Evolutionary conservation across 2,329 filamentous ascomycete species (phyloP), one percentile per base, ranked within the genome.

Genomic region (Daldinia sp.): DNA sequence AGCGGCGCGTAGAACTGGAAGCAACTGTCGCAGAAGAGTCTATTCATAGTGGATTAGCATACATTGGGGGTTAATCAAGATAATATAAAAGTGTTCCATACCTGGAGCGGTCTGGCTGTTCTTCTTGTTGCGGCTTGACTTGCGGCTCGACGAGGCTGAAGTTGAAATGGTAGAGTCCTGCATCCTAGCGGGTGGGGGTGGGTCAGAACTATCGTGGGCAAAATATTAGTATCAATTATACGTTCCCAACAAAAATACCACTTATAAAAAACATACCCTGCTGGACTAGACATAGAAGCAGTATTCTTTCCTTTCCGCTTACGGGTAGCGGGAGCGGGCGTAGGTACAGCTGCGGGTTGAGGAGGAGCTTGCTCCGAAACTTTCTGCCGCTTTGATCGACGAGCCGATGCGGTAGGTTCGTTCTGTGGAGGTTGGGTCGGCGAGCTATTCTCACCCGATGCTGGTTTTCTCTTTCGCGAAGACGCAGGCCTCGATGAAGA

Each of bases 381-480:
- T 80, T 91, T 93, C 79, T 89, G 89, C 81, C 90, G 88, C 83
- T 93, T 95, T 80, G 89, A 84, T 80, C 88, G 88, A 81, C 89
- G 87, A 76, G 85, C 79, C 69, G 86, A 81, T 23, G 77, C 70
- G 75, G 75, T 72, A 78, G 80, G 70, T 26, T 75, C 73, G 72
- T 56, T 67, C 39, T 73, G 57, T 15, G 69, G 42, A 63, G 68
- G 61, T 54, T 79, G 78, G 65, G 58, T 64, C 30, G 79, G 76
- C 67, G 85, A 82, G 76, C 79, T 85, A 67, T 81, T 81, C 73
- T 88, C 88, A 74, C 82, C 84, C 35, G 70, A 41, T 72, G 84
- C 81, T 71, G 88, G 80, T 84, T 97, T 97, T 79, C 94, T 91
- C 85, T 97, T 97, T 78, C 90, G 88, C 67, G 84, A 78, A 75